Evolutionary conservation across 805 yeast species (phyloP).

Genomic region (Candida rishiriensis): DNA sequence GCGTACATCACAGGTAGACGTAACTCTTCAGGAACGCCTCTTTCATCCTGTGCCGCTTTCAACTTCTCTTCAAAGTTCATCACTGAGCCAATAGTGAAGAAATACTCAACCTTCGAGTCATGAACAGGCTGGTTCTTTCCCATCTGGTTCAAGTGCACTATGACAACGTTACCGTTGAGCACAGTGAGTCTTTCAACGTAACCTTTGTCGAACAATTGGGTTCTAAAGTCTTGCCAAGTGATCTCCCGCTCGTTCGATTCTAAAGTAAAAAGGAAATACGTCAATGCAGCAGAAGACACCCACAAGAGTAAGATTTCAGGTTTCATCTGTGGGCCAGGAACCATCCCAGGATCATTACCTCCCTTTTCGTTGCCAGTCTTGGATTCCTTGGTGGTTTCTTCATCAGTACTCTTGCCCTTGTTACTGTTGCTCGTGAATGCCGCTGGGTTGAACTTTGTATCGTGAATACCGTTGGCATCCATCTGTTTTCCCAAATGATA

Average conservation of each 20-base stretch:
- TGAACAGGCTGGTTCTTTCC: constrained; percentile 29
- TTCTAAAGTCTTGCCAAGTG: constrained; percentile 70
- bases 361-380: background rate
- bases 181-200: constrained; percentile 71
- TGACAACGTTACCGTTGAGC: constrained; percentile 67
- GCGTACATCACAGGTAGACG: constrained; percentile 75
- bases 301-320: constrained; percentile 19
- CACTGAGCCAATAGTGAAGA: constrained; percentile 84
- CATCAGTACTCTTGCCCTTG: background rate
- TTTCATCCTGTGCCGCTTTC: constrained; percentile 63
- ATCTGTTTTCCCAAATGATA: constrained; percentile 27
- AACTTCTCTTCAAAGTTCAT: constrained; percentile 82
- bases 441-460: constrained; percentile 21
- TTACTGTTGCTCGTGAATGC: constrained; percentile 5
- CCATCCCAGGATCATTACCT: constrained; percentile 1
- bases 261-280: constrained; percentile 13
- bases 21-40: constrained; percentile 62
- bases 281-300: constrained; percentile 16
- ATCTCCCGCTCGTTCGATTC: constrained; percentile 28
- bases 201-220: constrained; percentile 73
- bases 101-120: constrained; percentile 29
- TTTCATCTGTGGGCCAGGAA: constrained; percentile 9
- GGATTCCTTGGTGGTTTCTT: background rate
- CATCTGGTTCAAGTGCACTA: constrained; percentile 54
- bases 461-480: constrained; percentile 17